Evolutionary conservation across 2,329 filamentous ascomycete species (phyloP).

Genomic region (Xylaria sp.): DNA sequence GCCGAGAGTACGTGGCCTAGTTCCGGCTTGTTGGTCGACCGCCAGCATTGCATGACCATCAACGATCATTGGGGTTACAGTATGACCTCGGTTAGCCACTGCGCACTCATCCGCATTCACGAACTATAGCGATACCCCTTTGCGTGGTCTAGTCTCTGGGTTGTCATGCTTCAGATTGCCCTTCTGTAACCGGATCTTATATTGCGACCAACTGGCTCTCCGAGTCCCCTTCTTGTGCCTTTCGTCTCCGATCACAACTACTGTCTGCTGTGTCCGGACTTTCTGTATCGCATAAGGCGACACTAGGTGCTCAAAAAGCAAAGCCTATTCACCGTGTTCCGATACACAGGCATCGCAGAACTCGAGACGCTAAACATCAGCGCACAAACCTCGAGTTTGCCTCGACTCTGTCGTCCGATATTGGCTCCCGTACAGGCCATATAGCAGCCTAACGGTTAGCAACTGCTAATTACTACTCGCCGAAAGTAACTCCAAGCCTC

Average conservation of each 20-base stretch:
- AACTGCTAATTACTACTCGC: not conserved
- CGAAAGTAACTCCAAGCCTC: not conserved
- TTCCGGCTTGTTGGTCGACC: conserved; percentile 16
- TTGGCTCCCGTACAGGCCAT: conserved; percentile 13
- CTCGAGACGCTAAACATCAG: conserved; percentile 16
- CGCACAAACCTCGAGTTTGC: conserved; percentile 15
- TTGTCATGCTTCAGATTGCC: conserved; percentile 13
- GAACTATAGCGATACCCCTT: conserved; percentile 9
- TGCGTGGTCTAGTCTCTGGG: conserved; percentile 2
- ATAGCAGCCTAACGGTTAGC: conserved; percentile 13
- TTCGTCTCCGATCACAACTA: not conserved
- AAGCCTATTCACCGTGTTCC: not conserved
- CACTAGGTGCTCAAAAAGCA: not conserved
- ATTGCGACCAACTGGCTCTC: conserved; percentile 6
- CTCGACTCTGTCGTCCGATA: conserved; percentile 11
- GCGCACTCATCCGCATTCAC: conserved; percentile 7
- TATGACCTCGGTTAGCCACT: conserved; percentile 10
- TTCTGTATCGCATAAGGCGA: not conserved
- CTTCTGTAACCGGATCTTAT: conserved; percentile 10
- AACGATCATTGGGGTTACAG: conserved; percentile 15
- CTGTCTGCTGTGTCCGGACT: not conserved
- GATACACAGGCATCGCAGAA: conserved; percentile 16
- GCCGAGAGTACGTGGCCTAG: conserved; percentile 11
- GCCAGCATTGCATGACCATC: conserved; percentile 18
- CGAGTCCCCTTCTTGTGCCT: conserved; percentile 16